phyloP scores from a whole-genome alignment of 768 basidiomycete species.

The Leccinellum albellum region DNA sequence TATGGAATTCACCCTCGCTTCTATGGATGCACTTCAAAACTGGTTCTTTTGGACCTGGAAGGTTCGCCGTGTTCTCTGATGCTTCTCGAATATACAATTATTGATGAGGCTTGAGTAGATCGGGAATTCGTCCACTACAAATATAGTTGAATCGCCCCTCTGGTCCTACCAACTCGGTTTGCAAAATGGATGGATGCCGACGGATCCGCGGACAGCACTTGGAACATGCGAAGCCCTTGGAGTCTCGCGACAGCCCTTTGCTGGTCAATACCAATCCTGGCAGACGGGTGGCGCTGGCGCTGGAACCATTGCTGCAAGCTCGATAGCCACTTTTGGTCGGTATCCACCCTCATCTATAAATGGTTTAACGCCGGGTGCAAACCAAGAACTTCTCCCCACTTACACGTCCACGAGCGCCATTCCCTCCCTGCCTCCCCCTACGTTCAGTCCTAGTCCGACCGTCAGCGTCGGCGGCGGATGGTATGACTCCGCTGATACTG shows the following conservation, averaged over 20 bases:
- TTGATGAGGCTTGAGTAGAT: constrained; percentile 35
- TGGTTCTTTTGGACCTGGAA: constrained; percentile 85
- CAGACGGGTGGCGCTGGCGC: constrained; percentile 66
- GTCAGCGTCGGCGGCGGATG: constrained; percentile 53
- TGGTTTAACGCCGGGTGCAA: constrained; percentile 38
- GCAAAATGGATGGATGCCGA: constrained; percentile 73
- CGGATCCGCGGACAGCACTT: constrained; percentile 61
- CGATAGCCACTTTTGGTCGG: constrained; percentile 37
- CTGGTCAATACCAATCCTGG: constrained; percentile 55
- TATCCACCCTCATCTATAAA: constrained; percentile 56
- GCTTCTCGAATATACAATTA: not conserved
- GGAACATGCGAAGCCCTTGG: constrained; percentile 65
- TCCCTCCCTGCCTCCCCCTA: constrained; percentile 53
- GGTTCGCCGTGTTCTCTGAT: constrained; percentile 27
- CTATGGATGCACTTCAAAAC: constrained; percentile 66
- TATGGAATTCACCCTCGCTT: constrained; percentile 46
- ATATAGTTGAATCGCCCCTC: constrained; percentile 48
- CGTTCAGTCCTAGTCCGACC: constrained; percentile 43
- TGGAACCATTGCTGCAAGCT: constrained; percentile 43
- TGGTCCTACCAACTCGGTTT: constrained; percentile 75
- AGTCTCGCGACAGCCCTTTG: constrained; percentile 39
- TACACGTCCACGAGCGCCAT: constrained; percentile 61
- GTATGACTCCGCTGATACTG: constrained; percentile 50
- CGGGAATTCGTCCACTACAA: constrained; percentile 51
- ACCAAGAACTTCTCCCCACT: constrained; percentile 45